Evolutionary conservation across 2,329 filamentous ascomycete genomes (phyloP).

Genomic region (Colletotrichum horii): DNA sequence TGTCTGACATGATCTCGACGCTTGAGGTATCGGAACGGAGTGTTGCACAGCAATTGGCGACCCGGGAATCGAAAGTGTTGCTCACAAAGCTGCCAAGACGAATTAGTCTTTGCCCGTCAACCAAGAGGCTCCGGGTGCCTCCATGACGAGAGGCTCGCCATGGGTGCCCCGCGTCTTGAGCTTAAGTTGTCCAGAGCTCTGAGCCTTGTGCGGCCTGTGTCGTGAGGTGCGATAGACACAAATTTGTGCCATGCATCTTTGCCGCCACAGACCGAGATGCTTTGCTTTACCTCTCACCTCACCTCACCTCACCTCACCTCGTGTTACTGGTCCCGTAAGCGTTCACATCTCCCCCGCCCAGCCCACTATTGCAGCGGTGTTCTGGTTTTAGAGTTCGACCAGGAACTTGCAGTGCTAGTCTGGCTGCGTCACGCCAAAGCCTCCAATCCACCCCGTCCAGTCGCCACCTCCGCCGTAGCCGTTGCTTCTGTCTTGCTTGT

Average conservation of each 20-base stretch:
- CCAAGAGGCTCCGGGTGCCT: not conserved
- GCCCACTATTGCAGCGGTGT: not conserved
- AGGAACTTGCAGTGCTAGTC: conserved; percentile 3
- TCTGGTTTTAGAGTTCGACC: conserved; percentile 9
- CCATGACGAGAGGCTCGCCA: not conserved
- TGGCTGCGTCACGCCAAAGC: conserved; percentile 4
- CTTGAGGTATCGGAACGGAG: not conserved
- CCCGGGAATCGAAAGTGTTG: not conserved
- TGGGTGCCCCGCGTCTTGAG: not conserved
- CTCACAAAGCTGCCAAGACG: not conserved
- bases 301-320: not conserved
- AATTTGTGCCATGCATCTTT: not conserved
- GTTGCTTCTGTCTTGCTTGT: conserved; percentile 4
- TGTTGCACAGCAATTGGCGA: not conserved
- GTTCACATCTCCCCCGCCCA: not conserved
- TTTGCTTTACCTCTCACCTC: not conserved
- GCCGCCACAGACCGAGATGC: not conserved
- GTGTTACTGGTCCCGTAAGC: not conserved
- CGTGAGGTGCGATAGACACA: not conserved
- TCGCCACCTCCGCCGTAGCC: conserved; percentile 18
- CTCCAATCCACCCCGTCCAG: not conserved
- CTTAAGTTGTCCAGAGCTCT: not conserved
- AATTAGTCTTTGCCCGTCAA: not conserved
- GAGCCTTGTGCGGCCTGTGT: not conserved
- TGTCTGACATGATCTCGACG: not conserved